Base-by-base conservation (phyloP, 495 filamentous ascomycete species). In the Durotheca rogersii region DNA sequence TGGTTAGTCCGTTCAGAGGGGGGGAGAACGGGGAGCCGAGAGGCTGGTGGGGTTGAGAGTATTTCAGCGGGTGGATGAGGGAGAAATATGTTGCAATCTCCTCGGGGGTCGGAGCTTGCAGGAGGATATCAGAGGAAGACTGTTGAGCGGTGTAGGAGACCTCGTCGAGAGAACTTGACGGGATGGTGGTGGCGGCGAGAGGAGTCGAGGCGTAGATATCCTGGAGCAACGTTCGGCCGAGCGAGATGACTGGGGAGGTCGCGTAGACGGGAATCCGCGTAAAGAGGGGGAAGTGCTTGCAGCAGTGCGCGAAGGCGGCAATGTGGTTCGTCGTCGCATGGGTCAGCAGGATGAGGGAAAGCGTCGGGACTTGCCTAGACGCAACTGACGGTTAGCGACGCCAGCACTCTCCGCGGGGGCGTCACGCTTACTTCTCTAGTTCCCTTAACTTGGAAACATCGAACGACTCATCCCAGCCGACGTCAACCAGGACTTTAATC, bases 221-320 rank as follows among this genome's bases (percentile, higher is more conserved):
- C 70, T 95, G 89, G 16, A 95, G 72, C 17, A 96, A 76, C 1
- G 91, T 94, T 14, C 92, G 86, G 3, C 93, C 94, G 23, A 97
- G 84, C 4, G 91, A 86, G 53, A 96, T 89, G 40, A 99, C 88
- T 7, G 93, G 93, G 29, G 83, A 83, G 4, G 93, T 99, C 16
- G 94, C 93, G 66, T 97, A 99, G 25, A 95, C 83, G n/a, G 93
- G 93, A 48, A 99, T 90, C 48, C 89, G 82, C 0, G 84, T 86
- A 70, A 99, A 97, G 32, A 85, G 79, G 42, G 94, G 91, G 57
- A 96, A 86, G 67, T 95, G 83, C 67, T 95, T 95, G 81, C 94
- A 99, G 76, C 90, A 96, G 66, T 99, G 91, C 33, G 88, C 93
- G 60, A 87, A 96, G 35, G 93, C 94, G 50, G 87, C 93, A 42